Percentiles rank a stretch among this genome's conserved stretches.
These are phyloP conservation scores for Castanea mollissima DNA, from an alignment of 306 rosid species.

Conservation along the genomic window DNA sequence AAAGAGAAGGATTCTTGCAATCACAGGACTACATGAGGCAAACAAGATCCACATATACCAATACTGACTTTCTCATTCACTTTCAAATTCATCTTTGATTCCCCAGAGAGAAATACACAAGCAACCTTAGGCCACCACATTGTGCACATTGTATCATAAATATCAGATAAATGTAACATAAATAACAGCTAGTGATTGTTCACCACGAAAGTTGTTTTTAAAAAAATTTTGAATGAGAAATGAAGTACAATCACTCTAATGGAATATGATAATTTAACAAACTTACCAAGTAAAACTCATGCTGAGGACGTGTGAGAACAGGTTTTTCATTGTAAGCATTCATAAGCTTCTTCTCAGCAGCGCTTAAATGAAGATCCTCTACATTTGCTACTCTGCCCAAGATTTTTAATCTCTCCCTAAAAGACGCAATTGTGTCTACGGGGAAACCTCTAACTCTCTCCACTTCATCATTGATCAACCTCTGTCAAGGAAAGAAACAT, in stretches of 20 bases:
- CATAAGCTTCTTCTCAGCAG: conserved; percentile 86
- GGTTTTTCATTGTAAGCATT: conserved; percentile 96
- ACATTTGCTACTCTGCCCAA: conserved; percentile 75
- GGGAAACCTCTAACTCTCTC: conserved; percentile 97
- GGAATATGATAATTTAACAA: background rate
- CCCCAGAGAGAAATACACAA: background rate
- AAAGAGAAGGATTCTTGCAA: background rate
- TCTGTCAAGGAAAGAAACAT: conserved; percentile 50
- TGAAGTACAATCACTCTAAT: background rate
- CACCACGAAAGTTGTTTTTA: too few species aligned
- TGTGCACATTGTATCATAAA: background rate
- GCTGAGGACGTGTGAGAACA: conserved; percentile 95
- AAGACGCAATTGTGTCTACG: conserved; percentile 75
- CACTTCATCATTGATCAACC: conserved; percentile 84
- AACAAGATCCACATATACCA: too few species aligned
- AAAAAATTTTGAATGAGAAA: too few species aligned
- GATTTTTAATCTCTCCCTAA: conserved; percentile 90
- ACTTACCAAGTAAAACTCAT: conserved; percentile 83
- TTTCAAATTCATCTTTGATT: background rate
- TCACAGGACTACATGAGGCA: too few species aligned
- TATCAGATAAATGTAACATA: background rate
- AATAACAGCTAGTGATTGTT: background rate
- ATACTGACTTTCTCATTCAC: background rate
- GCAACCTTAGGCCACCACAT: background rate
- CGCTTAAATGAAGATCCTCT: conserved; percentile 73